phyloP scores from a whole-genome alignment of 2,329 filamentous ascomycete species.

The Orbilia oligospora region DNA sequence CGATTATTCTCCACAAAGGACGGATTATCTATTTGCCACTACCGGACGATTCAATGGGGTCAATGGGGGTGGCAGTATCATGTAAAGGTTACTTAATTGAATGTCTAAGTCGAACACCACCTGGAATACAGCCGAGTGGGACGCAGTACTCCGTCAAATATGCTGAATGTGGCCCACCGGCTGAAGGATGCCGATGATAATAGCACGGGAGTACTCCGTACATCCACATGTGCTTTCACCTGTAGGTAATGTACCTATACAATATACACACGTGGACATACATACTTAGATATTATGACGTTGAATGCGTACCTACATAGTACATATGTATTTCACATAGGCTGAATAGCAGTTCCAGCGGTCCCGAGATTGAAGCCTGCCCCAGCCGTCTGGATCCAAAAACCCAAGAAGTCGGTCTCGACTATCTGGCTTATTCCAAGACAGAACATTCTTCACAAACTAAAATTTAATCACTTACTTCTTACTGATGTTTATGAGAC shows the following conservation, averaged over 20 bases:
- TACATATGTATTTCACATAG: no score
- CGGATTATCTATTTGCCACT: conserved; percentile 61
- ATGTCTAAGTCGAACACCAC: conserved; percentile 14
- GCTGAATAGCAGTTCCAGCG: conserved; percentile 1
- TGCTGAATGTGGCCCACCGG: conserved; percentile 8
- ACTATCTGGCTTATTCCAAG: no score
- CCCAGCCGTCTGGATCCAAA: no score
- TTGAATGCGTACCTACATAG: not conserved
- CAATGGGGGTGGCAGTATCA: conserved; percentile 27
- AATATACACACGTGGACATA: not conserved
- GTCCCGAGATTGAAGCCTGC: conserved; percentile 1
- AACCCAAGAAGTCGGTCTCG: no score
- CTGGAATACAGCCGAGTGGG: conserved; percentile 30
- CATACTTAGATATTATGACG: not conserved
- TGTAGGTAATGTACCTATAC: not conserved
- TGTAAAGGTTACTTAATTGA: conserved; percentile 29
- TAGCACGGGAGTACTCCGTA: not conserved
- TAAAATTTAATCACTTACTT: no score
- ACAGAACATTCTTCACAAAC: no score
- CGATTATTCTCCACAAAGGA: conserved; percentile 5
- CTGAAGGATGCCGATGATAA: conserved; percentile 7
- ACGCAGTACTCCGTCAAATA: not conserved
- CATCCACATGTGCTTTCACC: not conserved
- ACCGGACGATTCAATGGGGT: conserved; percentile 10
- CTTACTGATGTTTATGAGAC: no score